Evolutionary conservation across 108 stramenopile genomes (phyloP).

Genomic region (Skeletonema costatum): DNA sequence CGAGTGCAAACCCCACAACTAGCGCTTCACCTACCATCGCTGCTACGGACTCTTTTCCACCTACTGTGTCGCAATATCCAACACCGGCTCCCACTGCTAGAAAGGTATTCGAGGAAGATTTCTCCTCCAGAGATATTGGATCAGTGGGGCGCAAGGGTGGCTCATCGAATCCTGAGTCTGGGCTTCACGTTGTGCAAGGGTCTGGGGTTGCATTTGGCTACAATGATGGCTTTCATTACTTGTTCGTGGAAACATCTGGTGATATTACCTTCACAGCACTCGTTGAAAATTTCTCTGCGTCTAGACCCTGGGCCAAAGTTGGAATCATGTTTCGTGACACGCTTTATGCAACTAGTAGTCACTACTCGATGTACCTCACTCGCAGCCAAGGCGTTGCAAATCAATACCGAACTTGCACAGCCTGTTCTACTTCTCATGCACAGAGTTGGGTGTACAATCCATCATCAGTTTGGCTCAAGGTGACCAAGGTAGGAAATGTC

Average conservation of each 20-base stretch:
- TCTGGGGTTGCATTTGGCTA: constrained; percentile 26
- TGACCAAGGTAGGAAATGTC: constrained; percentile 33
- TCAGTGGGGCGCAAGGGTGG: constrained; percentile 2
- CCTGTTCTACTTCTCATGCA: constrained; percentile 1
- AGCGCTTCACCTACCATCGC: not conserved
- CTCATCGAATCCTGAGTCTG: constrained; percentile 6
- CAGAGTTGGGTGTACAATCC: not conserved
- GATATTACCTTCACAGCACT: constrained; percentile 31
- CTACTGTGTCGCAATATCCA: not conserved
- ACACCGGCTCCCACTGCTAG: not conserved
- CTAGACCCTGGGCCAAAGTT: constrained; percentile 32
- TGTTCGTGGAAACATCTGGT: constrained; percentile 45
- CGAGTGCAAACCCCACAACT: not conserved
- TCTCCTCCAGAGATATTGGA: constrained; percentile 12
- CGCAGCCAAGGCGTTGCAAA: constrained; percentile 11
- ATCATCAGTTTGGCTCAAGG: constrained; percentile 29
- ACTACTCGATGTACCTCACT: constrained; percentile 12
- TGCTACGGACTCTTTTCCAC: not conserved
- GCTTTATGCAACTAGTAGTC: not conserved
- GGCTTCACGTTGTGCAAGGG: constrained; percentile 20
- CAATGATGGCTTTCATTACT: constrained; percentile 38
- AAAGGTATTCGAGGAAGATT: constrained; percentile 5
- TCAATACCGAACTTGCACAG: constrained; percentile 23
- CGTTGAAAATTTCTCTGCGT: constrained; percentile 13
- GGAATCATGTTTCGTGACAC: constrained; percentile 38